These are phyloP conservation scores for Amaranthus cruentus DNA, from an alignment of 148 eudicot species.

Conservation along the genomic window DNA sequence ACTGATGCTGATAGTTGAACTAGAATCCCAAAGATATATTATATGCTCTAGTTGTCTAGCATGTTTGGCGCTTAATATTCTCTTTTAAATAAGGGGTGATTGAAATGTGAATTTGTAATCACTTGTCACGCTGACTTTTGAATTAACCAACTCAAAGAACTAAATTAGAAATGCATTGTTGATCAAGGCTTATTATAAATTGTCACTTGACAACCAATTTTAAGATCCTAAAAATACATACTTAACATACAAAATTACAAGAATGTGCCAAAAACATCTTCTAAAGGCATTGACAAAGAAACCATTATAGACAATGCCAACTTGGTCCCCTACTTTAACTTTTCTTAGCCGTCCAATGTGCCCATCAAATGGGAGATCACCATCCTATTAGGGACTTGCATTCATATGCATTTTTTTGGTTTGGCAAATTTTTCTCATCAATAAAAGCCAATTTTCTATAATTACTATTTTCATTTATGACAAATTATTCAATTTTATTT, in stretches of 20 bases:
- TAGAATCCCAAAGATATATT: too few species aligned
- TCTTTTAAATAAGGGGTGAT: too few species aligned
- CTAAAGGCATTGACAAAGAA: slow-evolving; percentile 16
- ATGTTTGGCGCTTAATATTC: too few species aligned
- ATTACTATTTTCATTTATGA: too few species aligned
- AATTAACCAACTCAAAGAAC: background rate
- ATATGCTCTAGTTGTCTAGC: too few species aligned
- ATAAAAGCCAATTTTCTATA: background rate
- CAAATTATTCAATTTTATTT: too few species aligned
- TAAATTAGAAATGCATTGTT: background rate
- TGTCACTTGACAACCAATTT: background rate
- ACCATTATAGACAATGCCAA: slow-evolving; percentile 20
- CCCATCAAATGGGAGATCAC: slow-evolving; percentile 12
- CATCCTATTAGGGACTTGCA: slow-evolving; percentile 4
- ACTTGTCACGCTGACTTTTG: too few species aligned
- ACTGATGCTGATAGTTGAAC: too few species aligned
- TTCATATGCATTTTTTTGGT: background rate
- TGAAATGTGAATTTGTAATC: too few species aligned
- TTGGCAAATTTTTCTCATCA: background rate
- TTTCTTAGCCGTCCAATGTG: slow-evolving; percentile 28
- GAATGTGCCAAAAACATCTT: background rate
- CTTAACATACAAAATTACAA: background rate
- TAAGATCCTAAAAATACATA: background rate
- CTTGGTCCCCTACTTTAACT: slow-evolving; percentile 17
- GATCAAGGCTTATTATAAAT: background rate